Evolutionary conservation across 108 stramenopile species (phyloP), one percentile per base, ranked within the genome.

Genomic region (Skeletonema menzelii): DNA sequence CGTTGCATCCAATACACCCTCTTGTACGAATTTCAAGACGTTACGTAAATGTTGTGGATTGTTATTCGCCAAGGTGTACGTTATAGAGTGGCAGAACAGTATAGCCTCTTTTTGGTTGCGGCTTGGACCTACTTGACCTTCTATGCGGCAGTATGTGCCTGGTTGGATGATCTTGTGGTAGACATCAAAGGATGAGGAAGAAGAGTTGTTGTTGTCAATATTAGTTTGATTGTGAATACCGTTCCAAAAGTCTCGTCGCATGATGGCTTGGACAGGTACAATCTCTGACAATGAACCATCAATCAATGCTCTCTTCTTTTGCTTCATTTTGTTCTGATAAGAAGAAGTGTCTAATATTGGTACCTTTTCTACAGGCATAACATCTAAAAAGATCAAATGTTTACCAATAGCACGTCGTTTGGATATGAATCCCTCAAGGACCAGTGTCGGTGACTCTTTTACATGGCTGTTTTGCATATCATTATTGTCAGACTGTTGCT

Each of bases 91-190:
- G 49, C 65, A 68, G 46, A 75, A 75, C 55, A 79, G 27, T 8
- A 79, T 42, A 12, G 73, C 78, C 14, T 66, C 77, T 3, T 69
- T 37, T 40, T 57, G 55, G 5, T 53, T 24, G 17, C 78, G 65
- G 31, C 78, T 79, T 24, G 73, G 66, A 15, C 78, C 78, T 8
- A 67, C 73, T 30, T 73, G 53, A 11, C 78, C 78, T 13, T 34
- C 46, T 34, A 79, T 30, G 20, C 32, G 34, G 31, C 66, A 65
- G 15, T 79, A 55, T 13, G 69, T 68, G 14, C 78, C 78, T 3
- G 78, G 78, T 42, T 79, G 78, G 2, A 79, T 74, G 28, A 75
- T 75, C 56, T 79, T 74, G 49, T 75, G 66, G 42, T 74, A 79
- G 15, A 79, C 67, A 22, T 79, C 73, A 56, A 61, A 79, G 13